Percentiles rank a stretch among this genome's conserved stretches.
Evolutionary conservation across 768 basidiomycete genomes (phyloP).

Genomic region (Hemileccinum rubropunctum): DNA sequence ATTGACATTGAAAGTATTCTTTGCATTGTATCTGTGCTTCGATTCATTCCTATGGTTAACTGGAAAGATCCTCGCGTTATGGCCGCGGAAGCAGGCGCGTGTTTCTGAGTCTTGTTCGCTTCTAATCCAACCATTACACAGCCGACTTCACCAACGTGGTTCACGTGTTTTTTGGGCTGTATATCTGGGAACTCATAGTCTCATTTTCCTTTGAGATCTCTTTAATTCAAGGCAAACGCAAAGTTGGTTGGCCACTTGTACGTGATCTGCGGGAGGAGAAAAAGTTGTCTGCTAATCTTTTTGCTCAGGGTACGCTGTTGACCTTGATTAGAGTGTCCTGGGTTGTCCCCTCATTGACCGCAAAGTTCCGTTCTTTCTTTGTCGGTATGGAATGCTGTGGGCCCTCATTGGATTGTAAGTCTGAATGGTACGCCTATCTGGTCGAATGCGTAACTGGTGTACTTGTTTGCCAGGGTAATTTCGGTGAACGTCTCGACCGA

Average conservation of each 20-base stretch:
- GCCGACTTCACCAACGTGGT: conserved; percentile 59
- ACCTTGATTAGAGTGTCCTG: not conserved
- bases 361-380: conserved; percentile 63
- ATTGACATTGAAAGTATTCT: conserved; percentile 4
- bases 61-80: conserved; percentile 25
- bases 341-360: conserved; percentile 4
- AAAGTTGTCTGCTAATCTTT: conserved; percentile 8
- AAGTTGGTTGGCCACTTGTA: conserved; percentile 70
- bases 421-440: not conserved
- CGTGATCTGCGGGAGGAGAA: conserved; percentile 21
- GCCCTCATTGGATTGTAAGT: conserved; percentile 60
- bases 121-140: conserved; percentile 23
- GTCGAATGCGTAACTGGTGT: not conserved
- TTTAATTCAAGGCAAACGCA: conserved; percentile 52
- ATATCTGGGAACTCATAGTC: conserved; percentile 63
- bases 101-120: not conserved
- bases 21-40: conserved; percentile 11
- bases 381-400: conserved; percentile 69
- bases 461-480: conserved; percentile 43
- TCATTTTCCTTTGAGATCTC: conserved; percentile 71
- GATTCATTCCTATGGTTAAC: conserved; percentile 21
- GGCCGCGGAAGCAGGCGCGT: conserved; percentile 24
- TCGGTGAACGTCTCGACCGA: conserved; percentile 49
- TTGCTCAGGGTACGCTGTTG: conserved; percentile 13
- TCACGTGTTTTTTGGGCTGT: conserved; percentile 62